A percentile compares a stretch with the other conserved stretches of the same genome.
Conservation (phyloP, 2,329 filamentous ascomycete species). For the Fonsecaea erecta region DNA sequence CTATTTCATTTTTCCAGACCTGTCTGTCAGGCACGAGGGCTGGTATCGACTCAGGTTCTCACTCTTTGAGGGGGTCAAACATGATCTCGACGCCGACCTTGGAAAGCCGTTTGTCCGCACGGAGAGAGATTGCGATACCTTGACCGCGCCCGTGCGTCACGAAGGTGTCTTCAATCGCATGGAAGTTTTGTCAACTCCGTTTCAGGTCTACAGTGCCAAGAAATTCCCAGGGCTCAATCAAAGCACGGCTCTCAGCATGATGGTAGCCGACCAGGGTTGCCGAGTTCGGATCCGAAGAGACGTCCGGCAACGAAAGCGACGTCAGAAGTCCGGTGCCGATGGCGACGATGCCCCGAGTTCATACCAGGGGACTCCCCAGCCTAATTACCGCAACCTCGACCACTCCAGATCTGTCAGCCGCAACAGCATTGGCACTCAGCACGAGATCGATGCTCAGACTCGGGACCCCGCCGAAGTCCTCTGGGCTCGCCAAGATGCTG, state of each 20-base stretch:
- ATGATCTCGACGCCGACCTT: slow-evolving; percentile 74
- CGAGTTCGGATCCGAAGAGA: slow-evolving; percentile 94
- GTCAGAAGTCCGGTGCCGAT: slow-evolving; percentile 25
- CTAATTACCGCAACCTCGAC: slow-evolving; percentile 19
- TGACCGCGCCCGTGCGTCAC: slow-evolving; percentile 56
- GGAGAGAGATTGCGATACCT: slow-evolving; percentile 43
- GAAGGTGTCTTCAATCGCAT: slow-evolving; percentile 75
- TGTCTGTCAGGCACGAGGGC: slow-evolving; percentile 94
- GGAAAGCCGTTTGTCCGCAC: slow-evolving; percentile 49
- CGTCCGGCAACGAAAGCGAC: slow-evolving; percentile 83
- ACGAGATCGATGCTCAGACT: slow-evolving; percentile 6
- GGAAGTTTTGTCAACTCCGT: slow-evolving; percentile 85
- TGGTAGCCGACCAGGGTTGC: slow-evolving; percentile 94
- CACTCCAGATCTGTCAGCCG: slow-evolving; percentile 33
- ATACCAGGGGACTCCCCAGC: slow-evolving; percentile 27
- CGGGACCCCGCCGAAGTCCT: background rate
- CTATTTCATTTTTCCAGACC: slow-evolving; percentile 97
- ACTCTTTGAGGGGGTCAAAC: slow-evolving; percentile 91
- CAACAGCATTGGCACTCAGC: slow-evolving; percentile 31
- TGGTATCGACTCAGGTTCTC: slow-evolving; percentile 90
- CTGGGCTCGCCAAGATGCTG: slow-evolving; percentile 17
- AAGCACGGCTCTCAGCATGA: slow-evolving; percentile 85
- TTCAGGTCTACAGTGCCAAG: slow-evolving; percentile 93
- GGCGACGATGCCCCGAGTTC: slow-evolving; percentile 30
- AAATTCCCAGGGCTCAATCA: slow-evolving; percentile 94